Evolutionary conservation across 768 basidiomycete genomes (phyloP), one percentile per base, ranked within the genome.

Genomic region (Suillus americanus): DNA sequence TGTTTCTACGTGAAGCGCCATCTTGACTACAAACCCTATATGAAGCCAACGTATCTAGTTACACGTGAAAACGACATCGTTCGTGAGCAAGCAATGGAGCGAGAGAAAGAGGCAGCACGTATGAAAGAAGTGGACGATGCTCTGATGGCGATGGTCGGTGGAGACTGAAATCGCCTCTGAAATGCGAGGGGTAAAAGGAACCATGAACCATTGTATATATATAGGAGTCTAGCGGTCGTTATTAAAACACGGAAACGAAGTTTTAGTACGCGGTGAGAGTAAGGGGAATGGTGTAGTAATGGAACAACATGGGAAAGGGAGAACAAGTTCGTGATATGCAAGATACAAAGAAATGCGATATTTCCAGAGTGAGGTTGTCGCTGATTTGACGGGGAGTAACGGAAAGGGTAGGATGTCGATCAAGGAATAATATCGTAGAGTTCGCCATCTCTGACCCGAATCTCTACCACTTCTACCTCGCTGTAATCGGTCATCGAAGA

Each of bases 1-100:
- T 93, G 94, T 67, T 95, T 96, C 79, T 97, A 97, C 73, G 92
- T 94, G 66, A 96, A 96, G 75, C 87, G 92, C 13, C 86, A 92
- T 66, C 80, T 96, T 54, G 92, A 95, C 67, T 96, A 95, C 77
- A 90, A 88, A 73, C 87, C 89, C 0, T 75, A 86, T 71, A 82
- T 80, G 70, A 86, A 82, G 33, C 91, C 91, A 5, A 86, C 87
- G 0, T 92, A 93, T 70, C 82, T 88, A 2, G 77, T 85, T 41
- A 80, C 84, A 48, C 81, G 89, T 33, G 89, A 92, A 74, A 85
- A 81, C 18, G 90, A 90, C 71, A 86, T 85, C 6, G 84, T 84
- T 8, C 80, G 81, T 67, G 88, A 89, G 72, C 85, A 83, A 69
- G 84, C 86, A 65, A 75, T 82, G 55, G 85, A 85, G 68, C 78